These are phyloP conservation scores for Crithidia bombi DNA, from an alignment of 208 protist genomes.

Conservation along the genomic window DNA sequence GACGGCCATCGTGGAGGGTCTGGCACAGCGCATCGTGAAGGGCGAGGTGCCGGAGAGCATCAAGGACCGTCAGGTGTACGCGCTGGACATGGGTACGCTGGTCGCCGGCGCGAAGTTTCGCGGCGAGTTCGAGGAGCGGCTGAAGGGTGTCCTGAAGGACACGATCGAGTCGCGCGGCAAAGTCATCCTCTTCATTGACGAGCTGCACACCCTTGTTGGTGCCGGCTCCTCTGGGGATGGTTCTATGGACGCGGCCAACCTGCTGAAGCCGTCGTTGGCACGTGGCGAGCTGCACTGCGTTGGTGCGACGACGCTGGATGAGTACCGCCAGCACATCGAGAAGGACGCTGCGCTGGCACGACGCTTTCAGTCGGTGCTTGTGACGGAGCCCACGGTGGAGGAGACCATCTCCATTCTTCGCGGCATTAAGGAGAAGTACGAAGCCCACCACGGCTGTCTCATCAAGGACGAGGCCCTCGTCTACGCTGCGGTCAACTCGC, in stretches of 20 bases:
- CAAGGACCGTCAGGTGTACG: conserved; percentile 83
- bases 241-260: conserved; percentile 98
- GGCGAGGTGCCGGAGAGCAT: conserved; percentile 93
- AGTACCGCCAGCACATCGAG: conserved; percentile 98
- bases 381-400: conserved; percentile 96
- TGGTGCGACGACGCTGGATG: conserved; percentile 97
- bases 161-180: conserved; percentile 94
- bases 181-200: conserved; percentile 99
- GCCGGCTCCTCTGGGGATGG: conserved; percentile 93
- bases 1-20: conserved; percentile 93
- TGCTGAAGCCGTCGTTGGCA: conserved; percentile 98
- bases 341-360: conserved; percentile 98
- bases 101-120: conserved; percentile 99
- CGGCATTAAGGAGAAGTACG: conserved; percentile 94
- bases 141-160: conserved; percentile 99
- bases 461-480: conserved; percentile 93
- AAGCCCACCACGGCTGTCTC: conserved; percentile 90
- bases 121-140: conserved; percentile 99
- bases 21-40: conserved; percentile 93
- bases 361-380: conserved; percentile 98
- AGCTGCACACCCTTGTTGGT: conserved; percentile 99
- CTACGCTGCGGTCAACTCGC: conserved; percentile 85
- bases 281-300: conserved; percentile 97
- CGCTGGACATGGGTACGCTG: conserved; percentile 99
- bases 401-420: conserved; percentile 98